Evolutionary conservation across 371 early-diverging fungal genomes (phyloP).

Genomic region (Racocetra persica): DNA sequence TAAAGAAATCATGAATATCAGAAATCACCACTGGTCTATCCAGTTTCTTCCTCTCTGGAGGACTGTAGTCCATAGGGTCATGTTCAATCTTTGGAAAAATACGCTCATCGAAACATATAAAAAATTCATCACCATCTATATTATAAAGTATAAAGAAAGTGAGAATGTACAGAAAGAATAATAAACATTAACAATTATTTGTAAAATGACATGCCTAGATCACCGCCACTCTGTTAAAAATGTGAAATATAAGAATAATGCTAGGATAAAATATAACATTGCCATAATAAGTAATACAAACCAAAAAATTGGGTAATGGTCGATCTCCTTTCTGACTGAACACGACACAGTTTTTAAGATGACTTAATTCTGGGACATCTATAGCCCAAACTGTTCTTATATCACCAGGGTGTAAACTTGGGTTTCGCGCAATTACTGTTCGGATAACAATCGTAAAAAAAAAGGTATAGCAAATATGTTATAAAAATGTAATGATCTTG

Average conservation of each 20-base stretch:
- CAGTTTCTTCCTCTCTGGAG: slow-evolving; percentile 49
- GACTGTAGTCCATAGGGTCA: slow-evolving; percentile 69
- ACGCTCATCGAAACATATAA: slow-evolving; percentile 72
- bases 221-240: slow-evolving; percentile 80
- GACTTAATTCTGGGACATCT: slow-evolving; percentile 61
- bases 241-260: background rate
- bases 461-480: background rate
- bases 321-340: slow-evolving; percentile 79
- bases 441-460: slow-evolving; percentile 21
- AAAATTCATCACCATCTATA: slow-evolving; percentile 44
- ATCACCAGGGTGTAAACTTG: slow-evolving; percentile 89
- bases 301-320: slow-evolving; percentile 67
- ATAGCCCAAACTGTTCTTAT: slow-evolving; percentile 74
- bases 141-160: background rate
- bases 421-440: slow-evolving; percentile 69
- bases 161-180: background rate
- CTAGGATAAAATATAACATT: background rate
- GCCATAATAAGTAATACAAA: background rate
- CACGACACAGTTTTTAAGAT: slow-evolving; percentile 77
- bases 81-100: slow-evolving; percentile 58
- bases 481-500: background rate
- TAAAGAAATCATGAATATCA: slow-evolving; percentile 74
- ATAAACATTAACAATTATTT: background rate
- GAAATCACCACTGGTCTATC: slow-evolving; percentile 56
- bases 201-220: slow-evolving; percentile 68